Conservation (phyloP, 2,329 filamentous ascomycete species). For the Madurella fahalii region DNA sequence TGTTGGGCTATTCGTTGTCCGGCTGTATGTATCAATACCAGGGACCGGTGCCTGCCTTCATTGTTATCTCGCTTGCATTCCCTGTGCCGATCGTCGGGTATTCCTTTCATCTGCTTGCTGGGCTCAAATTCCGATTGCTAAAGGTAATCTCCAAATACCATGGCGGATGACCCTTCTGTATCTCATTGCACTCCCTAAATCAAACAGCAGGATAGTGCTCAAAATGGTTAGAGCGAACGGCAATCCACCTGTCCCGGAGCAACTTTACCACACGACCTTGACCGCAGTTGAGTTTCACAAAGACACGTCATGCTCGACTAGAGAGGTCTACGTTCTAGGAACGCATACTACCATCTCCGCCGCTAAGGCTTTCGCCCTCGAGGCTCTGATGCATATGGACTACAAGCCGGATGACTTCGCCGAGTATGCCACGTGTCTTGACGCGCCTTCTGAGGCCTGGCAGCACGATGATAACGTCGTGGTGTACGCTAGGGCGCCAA, state of each 20-base stretch:
- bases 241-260: conserved; percentile 26
- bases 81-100: no score
- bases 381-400: conserved; percentile 31
- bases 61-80: no score
- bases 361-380: conserved; percentile 35
- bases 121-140: no score
- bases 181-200: not conserved
- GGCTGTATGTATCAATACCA: no score
- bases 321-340: conserved; percentile 35
- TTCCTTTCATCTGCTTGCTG: no score
- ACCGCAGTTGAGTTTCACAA: conserved; percentile 33
- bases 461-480: conserved; percentile 36
- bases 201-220: not conserved
- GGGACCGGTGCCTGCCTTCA: no score
- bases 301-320: conserved; percentile 28
- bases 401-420: conserved; percentile 37
- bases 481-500: conserved; percentile 35
- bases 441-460: conserved; percentile 27
- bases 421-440: conserved; percentile 29
- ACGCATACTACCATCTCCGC: conserved; percentile 35
- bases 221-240: conserved; percentile 1
- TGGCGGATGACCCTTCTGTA: no score
- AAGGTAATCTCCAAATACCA: no score
- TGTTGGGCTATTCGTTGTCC: no score
- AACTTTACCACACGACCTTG: conserved; percentile 36